A percentile compares a stretch with the other conserved stretches of the same genome.
Evolutionary conservation across 345 rosid genomes (phyloP).

Genomic region (Acer saccharum): DNA sequence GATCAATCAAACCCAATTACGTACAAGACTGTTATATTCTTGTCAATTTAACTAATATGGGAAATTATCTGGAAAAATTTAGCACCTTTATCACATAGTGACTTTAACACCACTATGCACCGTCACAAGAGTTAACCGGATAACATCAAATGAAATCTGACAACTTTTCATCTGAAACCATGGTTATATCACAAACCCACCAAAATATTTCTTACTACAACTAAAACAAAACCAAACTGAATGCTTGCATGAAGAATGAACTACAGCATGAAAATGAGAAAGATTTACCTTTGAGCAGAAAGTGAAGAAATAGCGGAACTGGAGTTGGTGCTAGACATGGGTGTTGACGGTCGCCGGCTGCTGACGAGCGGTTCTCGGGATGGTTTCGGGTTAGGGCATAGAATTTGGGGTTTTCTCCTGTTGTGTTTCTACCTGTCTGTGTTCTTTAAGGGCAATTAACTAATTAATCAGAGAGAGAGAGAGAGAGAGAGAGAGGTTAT

Average conservation of each 20-base stretch:
- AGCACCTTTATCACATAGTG: too few relatives aligned
- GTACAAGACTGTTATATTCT: background rate
- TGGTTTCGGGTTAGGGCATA: too few relatives aligned
- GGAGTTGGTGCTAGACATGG: background rate
- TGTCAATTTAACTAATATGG: background rate
- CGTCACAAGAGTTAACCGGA: background rate
- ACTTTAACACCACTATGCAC: too few relatives aligned
- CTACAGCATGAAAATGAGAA: background rate
- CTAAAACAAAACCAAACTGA: background rate
- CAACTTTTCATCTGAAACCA: background rate
- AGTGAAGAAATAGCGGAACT: background rate
- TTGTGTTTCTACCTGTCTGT: too few relatives aligned
- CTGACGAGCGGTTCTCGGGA: too few relatives aligned
- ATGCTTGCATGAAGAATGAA: background rate
- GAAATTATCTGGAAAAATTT: background rate
- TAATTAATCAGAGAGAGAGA: too few relatives aligned
- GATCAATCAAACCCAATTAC: background rate
- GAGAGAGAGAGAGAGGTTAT: too few relatives aligned
- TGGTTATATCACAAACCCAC: background rate
- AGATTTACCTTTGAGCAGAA: slow-evolving; percentile 5
- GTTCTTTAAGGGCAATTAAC: too few relatives aligned
- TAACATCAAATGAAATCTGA: too few relatives aligned
- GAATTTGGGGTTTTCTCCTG: too few relatives aligned
- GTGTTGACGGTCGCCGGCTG: background rate
- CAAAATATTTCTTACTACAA: background rate